phyloP scores from a whole-genome alignment of 1,139 yeast genomes.

The Suhomyces anneliseae region DNA sequence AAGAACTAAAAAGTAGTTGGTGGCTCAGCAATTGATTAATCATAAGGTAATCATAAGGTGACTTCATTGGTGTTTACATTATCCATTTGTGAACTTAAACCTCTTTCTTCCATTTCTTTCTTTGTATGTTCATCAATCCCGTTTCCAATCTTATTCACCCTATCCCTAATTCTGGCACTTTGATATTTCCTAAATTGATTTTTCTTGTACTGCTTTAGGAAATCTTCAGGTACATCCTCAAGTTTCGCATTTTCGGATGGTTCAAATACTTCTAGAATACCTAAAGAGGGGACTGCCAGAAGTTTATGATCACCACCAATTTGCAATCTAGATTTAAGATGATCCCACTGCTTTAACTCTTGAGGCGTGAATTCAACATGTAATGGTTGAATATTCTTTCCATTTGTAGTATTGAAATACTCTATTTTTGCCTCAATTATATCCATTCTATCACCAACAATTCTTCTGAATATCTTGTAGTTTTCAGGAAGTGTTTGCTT shows the following conservation, averaged over 20 bases:
- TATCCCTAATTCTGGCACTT: conserved; percentile 13
- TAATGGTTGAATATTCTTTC: neutral
- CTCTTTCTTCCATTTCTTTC: conserved; percentile 19
- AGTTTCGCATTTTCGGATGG: neutral
- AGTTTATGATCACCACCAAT: neutral
- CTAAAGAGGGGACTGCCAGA: neutral
- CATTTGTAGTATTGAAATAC: neutral
- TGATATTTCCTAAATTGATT: conserved; percentile 11
- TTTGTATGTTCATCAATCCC: conserved; percentile 21
- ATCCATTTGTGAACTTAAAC: neutral
- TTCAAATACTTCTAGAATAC: neutral
- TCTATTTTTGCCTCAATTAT: conserved; percentile 7
- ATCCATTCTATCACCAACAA: conserved; percentile 18
- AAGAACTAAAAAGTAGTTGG: too few relatives aligned
- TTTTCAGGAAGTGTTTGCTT: conserved; percentile 24
- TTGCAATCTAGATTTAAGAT: conserved; percentile 9
- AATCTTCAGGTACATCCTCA: conserved; percentile 1
- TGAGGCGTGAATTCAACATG: neutral
- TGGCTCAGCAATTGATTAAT: too few relatives aligned
- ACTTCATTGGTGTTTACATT: too few relatives aligned
- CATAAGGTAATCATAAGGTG: too few relatives aligned
- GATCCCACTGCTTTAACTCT: conserved; percentile 17
- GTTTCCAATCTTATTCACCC: conserved; percentile 14
- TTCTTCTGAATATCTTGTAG: conserved; percentile 28
- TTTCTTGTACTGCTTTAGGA: conserved; percentile 1